phyloP scores from a whole-genome alignment of 768 basidiomycete genomes.

The Leccinum longicurvipes region DNA sequence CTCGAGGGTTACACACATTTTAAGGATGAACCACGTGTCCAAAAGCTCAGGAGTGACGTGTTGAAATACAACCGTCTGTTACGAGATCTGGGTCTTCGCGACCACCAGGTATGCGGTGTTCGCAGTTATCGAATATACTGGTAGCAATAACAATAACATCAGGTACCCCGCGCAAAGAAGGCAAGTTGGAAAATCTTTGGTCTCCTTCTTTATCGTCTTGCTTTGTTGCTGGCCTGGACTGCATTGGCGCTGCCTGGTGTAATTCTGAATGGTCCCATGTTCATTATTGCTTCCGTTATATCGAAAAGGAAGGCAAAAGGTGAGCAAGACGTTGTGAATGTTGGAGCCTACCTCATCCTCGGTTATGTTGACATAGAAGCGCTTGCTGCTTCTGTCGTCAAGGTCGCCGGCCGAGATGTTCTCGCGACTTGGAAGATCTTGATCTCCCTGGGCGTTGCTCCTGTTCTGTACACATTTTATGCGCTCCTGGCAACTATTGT shows the following conservation, averaged over 20 bases:
- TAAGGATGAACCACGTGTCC: slow-evolving; percentile 87
- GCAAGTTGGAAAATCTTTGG: slow-evolving; percentile 85
- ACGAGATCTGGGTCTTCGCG: slow-evolving; percentile 85
- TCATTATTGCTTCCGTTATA: slow-evolving; percentile 83
- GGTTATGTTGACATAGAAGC: slow-evolving; percentile 58
- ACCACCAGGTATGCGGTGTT: slow-evolving; percentile 69
- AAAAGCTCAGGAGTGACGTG: slow-evolving; percentile 75
- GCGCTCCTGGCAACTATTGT: slow-evolving; percentile 74
- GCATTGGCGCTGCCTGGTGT: slow-evolving; percentile 86
- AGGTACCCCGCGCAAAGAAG: slow-evolving; percentile 86
- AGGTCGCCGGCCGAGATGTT: slow-evolving; percentile 95
- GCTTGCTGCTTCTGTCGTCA: slow-evolving; percentile 91
- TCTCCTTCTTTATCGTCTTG: slow-evolving; percentile 77
- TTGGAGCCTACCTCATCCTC: not conserved
- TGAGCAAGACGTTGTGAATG: slow-evolving; percentile 24
- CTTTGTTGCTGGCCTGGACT: slow-evolving; percentile 77
- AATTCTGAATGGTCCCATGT: slow-evolving; percentile 89
- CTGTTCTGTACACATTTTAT: slow-evolving; percentile 81
- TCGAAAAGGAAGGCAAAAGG: slow-evolving; percentile 90
- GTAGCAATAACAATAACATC: not conserved
- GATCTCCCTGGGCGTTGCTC: slow-evolving; percentile 87
- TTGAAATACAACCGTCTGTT: slow-evolving; percentile 87
- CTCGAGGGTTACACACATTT: slow-evolving; percentile 91
- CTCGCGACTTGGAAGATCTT: slow-evolving; percentile 97
- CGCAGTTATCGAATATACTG: not conserved